These are phyloP conservation scores for Camellia japonica DNA, from an alignment of 148 eudicot species.

Conservation along the genomic window DNA sequence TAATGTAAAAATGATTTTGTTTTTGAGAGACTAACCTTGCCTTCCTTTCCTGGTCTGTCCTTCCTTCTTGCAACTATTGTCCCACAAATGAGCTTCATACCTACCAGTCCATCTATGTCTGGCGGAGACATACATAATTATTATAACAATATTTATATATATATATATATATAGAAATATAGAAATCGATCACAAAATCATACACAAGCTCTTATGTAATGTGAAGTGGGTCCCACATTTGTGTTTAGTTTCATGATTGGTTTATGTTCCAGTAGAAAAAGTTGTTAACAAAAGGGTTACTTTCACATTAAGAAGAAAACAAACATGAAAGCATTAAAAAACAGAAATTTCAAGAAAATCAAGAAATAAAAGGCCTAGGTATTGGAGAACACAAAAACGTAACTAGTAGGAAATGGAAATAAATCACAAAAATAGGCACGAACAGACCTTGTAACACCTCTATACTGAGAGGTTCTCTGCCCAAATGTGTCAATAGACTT, in stretches of 20 bases:
- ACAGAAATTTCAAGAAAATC: neutral
- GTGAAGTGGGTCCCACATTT: too few relatives aligned
- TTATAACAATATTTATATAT: too few relatives aligned
- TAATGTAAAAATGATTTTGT: neutral
- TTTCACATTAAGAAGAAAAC: neutral
- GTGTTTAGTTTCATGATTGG: too few relatives aligned
- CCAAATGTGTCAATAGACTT: constrained; percentile 95
- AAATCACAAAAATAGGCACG: too few relatives aligned
- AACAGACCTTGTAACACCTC: constrained; percentile 86
- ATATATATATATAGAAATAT: too few relatives aligned
- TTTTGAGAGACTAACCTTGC: constrained; percentile 61
- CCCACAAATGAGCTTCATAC: constrained; percentile 78
- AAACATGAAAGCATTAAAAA: neutral
- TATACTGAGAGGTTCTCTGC: constrained; percentile 92
- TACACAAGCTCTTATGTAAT: too few relatives aligned
- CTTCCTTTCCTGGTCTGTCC: constrained; percentile 95
- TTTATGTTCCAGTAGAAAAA: too few relatives aligned
- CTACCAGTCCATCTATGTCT: constrained; percentile 94
- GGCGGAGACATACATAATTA: neutral
- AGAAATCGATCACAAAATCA: too few relatives aligned
- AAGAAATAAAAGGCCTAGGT: too few relatives aligned
- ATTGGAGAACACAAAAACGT: too few relatives aligned
- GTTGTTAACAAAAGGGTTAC: neutral
- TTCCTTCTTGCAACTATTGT: constrained; percentile 88
- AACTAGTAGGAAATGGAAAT: too few relatives aligned